Base-by-base conservation (phyloP, 1,139 yeast genomes). In the Dujonia santamariae region DNA sequence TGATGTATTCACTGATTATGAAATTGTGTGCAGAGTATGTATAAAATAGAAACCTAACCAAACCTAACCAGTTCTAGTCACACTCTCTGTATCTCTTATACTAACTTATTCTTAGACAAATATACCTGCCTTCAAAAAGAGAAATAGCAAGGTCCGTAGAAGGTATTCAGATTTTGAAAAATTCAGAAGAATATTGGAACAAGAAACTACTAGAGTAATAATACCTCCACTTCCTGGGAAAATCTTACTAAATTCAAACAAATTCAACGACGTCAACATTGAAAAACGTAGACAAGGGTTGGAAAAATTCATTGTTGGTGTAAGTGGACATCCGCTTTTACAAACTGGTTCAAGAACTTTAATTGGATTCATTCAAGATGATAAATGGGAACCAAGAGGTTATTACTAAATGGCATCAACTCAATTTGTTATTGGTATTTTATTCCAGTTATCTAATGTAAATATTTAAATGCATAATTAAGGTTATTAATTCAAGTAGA, bases 191-290 rank as follows among this genome's bases (percentile, higher is more conserved):
- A 71, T 86, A 19, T 60, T 90, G 33, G 95, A 86, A 50, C 75
- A 78, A 35, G 95, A 85, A 51, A 71, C 84, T 18, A 72, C 85
- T 2, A 58, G 88, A 34, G 96, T 92, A 13, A 75, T 85, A 26
- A 81, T 92, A 21, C 97, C 97, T 1, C 75, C 80, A 22, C 67
- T 92, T 32, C 98, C 98, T 0, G 96, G 96, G 12, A 92, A 90
- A 54, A 72, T 75, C n/a, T 52, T 74, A 15, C 74, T 87, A 29
- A 76, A 79, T 32, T 72, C 68, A 31, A 78, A 85, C 53, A 72
- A 95, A 43, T 90, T 90, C 56, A 80, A 80, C 39, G 95, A 86
- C 41, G 81, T 85, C 32, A 84, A 84, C 39, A 87, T 92, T 40
- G 96, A 87, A 50, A 80, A 78, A 39, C 72, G 98, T 48, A 68